A percentile compares a stretch with the other conserved stretches of the same genome.
phyloP scores from a whole-genome alignment of 2,329 filamentous ascomycete genomes.

The Colletotrichum theobromicola region DNA sequence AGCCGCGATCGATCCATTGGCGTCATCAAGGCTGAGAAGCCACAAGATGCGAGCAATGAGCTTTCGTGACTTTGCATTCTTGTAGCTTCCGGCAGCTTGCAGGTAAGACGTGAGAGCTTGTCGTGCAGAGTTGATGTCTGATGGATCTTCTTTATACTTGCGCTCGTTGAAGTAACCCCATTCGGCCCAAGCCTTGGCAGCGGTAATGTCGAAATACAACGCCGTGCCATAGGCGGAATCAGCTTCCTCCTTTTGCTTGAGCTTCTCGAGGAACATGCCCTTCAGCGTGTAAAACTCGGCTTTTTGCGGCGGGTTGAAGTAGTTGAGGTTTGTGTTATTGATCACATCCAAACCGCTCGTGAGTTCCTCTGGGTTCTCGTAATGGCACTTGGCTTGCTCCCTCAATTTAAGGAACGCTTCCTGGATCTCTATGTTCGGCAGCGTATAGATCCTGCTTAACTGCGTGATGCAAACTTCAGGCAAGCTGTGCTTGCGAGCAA shows the following conservation, averaged over 20 bases:
- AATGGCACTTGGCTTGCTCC: constrained; percentile 99
- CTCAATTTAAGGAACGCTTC: constrained; percentile 97
- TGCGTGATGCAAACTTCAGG: constrained; percentile 98
- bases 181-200: constrained; percentile 98
- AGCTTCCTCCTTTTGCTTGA: constrained; percentile 88
- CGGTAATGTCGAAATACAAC: constrained; percentile 91
- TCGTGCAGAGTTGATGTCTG: constrained; percentile 81
- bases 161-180: constrained; percentile 99
- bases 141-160: constrained; percentile 90
- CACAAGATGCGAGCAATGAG: constrained; percentile 92
- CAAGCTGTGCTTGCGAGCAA: constrained; percentile 94
- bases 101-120: constrained; percentile 96
- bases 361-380: constrained; percentile 92
- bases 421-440: constrained; percentile 99
- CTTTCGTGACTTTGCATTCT: constrained; percentile 95
- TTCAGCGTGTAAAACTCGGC: constrained; percentile 99
- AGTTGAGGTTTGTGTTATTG: constrained; percentile 99
- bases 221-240: constrained; percentile 95
- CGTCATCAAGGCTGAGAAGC: constrained; percentile 92
- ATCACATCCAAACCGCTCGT: constrained; percentile 96
- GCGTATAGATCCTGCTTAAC: constrained; percentile 95
- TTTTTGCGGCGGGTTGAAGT: constrained; percentile 95
- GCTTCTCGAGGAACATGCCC: constrained; percentile 97
- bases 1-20: constrained; percentile 79
- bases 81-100: constrained; percentile 94